A percentile compares a stretch with the other conserved stretches of the same genome.
Evolutionary conservation across 208 protist genomes (phyloP).

Genomic region (Angomonas ambiguus): DNA sequence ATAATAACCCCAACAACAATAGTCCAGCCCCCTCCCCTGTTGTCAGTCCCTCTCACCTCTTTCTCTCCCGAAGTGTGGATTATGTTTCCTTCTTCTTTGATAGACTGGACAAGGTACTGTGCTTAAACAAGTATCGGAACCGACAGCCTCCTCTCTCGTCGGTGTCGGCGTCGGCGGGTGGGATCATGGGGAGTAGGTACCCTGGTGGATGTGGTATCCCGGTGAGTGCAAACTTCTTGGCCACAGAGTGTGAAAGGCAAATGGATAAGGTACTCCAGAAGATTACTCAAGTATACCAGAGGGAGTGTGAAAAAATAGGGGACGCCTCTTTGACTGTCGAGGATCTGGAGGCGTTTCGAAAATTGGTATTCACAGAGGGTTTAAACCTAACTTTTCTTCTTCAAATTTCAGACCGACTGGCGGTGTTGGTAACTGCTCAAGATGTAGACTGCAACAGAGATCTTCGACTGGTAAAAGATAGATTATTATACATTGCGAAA

Average conservation of each 20-base stretch:
- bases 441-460: background rate
- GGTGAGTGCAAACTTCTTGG: background rate
- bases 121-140: background rate
- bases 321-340: too few species aligned
- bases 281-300: background rate
- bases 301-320: too few species aligned
- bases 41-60: background rate
- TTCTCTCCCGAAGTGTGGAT: background rate
- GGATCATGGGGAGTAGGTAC: too few species aligned
- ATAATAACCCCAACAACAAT: constrained; percentile 2
- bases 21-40: background rate
- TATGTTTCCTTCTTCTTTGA: constrained; percentile 2
- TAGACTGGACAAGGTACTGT: background rate
- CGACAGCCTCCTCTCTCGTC: too few species aligned
- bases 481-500: background rate
- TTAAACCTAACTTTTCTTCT: too few species aligned
- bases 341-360: constrained; percentile 1
- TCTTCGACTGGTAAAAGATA: background rate
- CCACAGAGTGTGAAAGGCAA: background rate
- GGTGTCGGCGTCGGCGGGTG: too few species aligned
- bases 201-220: background rate
- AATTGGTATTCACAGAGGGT: too few species aligned
- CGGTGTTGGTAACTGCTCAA: background rate
- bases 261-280: background rate
- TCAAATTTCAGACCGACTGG: background rate